Evolutionary conservation across 192 early-diverging fungal species (phyloP).

Genomic region (Coemansia sp.): DNA sequence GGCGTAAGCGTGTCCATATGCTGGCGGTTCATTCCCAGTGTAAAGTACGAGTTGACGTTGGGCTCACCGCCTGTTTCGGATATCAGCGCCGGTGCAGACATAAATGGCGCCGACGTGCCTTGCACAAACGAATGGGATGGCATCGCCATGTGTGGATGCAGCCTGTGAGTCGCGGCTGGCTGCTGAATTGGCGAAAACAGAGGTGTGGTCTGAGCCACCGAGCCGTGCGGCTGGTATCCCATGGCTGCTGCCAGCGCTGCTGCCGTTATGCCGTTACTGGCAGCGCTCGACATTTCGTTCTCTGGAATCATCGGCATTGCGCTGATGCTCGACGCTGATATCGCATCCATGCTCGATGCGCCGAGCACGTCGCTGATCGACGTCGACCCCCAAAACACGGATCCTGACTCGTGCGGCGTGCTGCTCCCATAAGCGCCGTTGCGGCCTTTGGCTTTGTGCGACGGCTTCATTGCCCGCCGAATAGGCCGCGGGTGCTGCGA

Average conservation of each 20-base stretch:
- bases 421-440: conserved; percentile 15
- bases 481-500: conserved; percentile 49
- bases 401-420: conserved; percentile 12
- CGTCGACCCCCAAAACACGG: conserved; percentile 28
- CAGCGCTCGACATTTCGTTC: neutral
- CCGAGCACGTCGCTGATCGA: conserved; percentile 25
- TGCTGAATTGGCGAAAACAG: conserved; percentile 8
- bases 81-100: conserved; percentile 49
- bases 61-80: conserved; percentile 41
- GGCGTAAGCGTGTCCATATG: conserved; percentile 10
- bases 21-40: conserved; percentile 15
- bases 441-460: conserved; percentile 10
- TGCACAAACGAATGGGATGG: neutral
- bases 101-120: conserved; percentile 23
- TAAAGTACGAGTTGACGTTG: conserved; percentile 41
- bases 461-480: conserved; percentile 45
- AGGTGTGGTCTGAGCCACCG: neutral
- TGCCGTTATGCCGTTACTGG: neutral
- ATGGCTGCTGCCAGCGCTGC: conserved; percentile 13
- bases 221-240: neutral
- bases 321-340: neutral
- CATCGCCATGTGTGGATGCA: conserved; percentile 3
- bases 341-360: neutral
- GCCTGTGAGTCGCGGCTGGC: neutral
- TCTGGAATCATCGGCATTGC: conserved; percentile 13